Evolutionary conservation across 306 rosid genomes (phyloP), one percentile per base, ranked within the genome.

Genomic region (Trifolium repens): DNA sequence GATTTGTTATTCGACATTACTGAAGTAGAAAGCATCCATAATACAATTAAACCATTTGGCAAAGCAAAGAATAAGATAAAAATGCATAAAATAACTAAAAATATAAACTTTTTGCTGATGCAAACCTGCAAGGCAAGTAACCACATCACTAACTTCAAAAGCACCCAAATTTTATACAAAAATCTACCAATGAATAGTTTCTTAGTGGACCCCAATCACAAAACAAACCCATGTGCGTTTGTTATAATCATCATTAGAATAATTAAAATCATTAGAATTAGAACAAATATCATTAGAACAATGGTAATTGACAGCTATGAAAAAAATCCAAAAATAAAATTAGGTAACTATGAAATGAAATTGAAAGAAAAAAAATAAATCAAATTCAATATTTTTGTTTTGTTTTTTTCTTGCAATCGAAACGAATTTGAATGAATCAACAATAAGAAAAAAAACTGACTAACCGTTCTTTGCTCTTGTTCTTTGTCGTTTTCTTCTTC

Each of bases 41-140:
- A 72, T 26, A 52, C 27, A 10, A 59, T 43, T 72, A 62, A 47
- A 26, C 65, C 32, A 75, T 59, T 76, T 24, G 62, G 80, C 63
- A 52, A 72, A 81, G 83, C 76, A 83, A 79, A 79, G 83, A 81
- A 85, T 52, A 39, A 80, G 72, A 72, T 75, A 80, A 75, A 78
- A 10, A 71, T 74, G 62, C 78, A 60, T 53, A 72, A 30, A 60
- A 60, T 19, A 34, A 54, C 24, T 71, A 79, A 81, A 67, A 61
- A 7, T 32, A 54, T 59, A 77, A 73, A 77, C 83, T 73, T 85
- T 78, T 53, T 7, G 75, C 65, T 77, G 34, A 73, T 32, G 81
- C 34, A 79, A 69, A 84, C 86, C 86, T 80, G 58, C 67, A 79
- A 81, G 70, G 80, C 85, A 81, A 81, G 88, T 46, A 79, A 85